Percentiles rank a stretch among this genome's conserved stretches.
Conservation (phyloP, 2,329 filamentous ascomycete genomes). For the Exophiala spinifera region DNA sequence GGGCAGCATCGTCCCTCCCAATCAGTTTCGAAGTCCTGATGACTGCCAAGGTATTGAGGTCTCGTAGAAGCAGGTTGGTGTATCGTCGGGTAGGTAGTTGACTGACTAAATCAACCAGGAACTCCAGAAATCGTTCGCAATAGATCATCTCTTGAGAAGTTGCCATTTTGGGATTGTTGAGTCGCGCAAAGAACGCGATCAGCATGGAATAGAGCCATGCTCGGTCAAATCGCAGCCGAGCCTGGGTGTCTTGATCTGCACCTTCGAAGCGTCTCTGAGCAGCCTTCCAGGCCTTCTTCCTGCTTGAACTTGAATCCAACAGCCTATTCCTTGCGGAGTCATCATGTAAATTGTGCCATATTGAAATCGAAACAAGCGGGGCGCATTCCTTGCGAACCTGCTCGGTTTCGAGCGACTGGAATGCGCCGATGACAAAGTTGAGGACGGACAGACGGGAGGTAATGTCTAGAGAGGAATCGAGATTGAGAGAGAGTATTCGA, state of each 20-base stretch:
- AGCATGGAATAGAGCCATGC: conserved; percentile 88
- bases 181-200: conserved; percentile 72
- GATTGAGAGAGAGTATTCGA: conserved; percentile 80
- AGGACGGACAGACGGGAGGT: conserved; percentile 77
- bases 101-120: conserved; percentile 85
- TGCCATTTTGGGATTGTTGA: conserved; percentile 54
- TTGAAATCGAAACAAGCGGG: conserved; percentile 86
- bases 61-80: conserved; percentile 81
- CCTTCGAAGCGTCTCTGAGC: conserved; percentile 81
- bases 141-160: conserved; percentile 65
- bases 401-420: conserved; percentile 85
- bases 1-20: conserved; percentile 67
- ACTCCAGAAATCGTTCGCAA: conserved; percentile 89
- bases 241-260: conserved; percentile 74
- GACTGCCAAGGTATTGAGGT: conserved; percentile 76
- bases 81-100: conserved; percentile 92
- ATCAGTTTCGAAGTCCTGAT: conserved; percentile 77
- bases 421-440: conserved; percentile 83
- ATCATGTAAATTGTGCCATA: conserved; percentile 88
- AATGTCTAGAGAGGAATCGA: conserved; percentile 65
- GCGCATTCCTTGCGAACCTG: conserved; percentile 95
- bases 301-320: conserved; percentile 68
- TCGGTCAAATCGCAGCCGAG: conserved; percentile 81
- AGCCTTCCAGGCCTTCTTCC: conserved; percentile 89
- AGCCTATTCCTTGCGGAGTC: conserved; percentile 70